Evolutionary conservation across 306 rosid genomes (phyloP).

Genomic region (Prunus kanzakura): DNA sequence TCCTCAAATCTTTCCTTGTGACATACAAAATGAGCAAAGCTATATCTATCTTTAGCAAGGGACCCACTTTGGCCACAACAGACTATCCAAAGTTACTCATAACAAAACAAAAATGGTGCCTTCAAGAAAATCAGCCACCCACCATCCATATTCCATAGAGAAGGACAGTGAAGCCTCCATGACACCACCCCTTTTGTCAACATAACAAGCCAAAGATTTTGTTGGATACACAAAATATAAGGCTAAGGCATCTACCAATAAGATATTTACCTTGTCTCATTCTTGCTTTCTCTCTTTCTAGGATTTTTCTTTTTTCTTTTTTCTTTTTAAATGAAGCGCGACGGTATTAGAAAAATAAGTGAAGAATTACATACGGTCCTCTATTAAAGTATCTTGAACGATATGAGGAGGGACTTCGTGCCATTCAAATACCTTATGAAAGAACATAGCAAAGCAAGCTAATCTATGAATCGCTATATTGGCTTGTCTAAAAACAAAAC

Average conservation of each 20-base stretch:
- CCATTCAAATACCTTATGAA: no score
- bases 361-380: no score
- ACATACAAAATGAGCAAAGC: conserved; percentile 32
- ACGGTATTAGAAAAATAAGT: no score
- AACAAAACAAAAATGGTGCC: conserved; percentile 25
- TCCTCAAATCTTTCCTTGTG: conserved; percentile 22
- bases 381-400: no score
- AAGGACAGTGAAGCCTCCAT: conserved; percentile 31
- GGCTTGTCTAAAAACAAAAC: no score
- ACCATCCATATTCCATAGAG: conserved; percentile 1
- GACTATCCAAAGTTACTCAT: conserved; percentile 10
- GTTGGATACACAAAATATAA: conserved; percentile 28
- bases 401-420: no score
- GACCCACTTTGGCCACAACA: conserved; percentile 35
- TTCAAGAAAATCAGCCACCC: conserved; percentile 21
- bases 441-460: no score
- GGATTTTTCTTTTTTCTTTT: neutral
- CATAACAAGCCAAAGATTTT: conserved; percentile 29
- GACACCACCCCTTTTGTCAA: conserved; percentile 25
- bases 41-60: conserved; percentile 24
- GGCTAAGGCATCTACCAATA: conserved; percentile 28
- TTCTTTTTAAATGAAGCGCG: no score
- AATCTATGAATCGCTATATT: no score
- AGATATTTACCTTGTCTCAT: conserved; percentile 17
- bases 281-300: neutral